Evolutionary conservation across 257 asterid genomes (phyloP), one percentile per base, ranked within the genome.

Genomic region (Solanum clarkiae): DNA sequence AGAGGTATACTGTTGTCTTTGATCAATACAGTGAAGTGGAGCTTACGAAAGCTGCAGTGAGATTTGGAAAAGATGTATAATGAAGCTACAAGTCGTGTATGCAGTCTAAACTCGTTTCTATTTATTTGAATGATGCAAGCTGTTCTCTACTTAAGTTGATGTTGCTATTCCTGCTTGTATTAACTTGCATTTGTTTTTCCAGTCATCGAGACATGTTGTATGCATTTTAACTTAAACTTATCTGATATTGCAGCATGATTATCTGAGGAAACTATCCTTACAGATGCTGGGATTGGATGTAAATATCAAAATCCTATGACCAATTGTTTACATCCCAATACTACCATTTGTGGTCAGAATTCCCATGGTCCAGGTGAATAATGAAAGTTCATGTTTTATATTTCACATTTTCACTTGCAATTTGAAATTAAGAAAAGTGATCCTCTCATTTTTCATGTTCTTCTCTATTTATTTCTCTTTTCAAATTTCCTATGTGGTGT

Each of bases 81-180:
- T 71, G 94, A 8, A 44, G 95, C 98, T 40, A 92, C 92, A 77
- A 93, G 92, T 87, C 95, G 90, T 94, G 98, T 91, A 87, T 81
- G 29, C 24, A 24, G 22, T 54, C 44, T 65, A 40, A 71, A 42
- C 80, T 11, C 8, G 1, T 62, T 62, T 71, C 17, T 71, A 5
- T 20, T 69, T 69, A 20, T 40, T 69, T 69, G 79, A 69, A 36
- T 69, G n/a, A 69, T 8, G 53, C 79, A 10, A 81, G 74, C 5
- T 65, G 44, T 26, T 65, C 29, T 62, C 18, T 17, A 53, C 18
- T 53, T 62, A 8, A 62, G 5, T 62, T 62, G 69, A 22, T 15
- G 17, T 20, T 62, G 36, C 11, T 69, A 69, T 36, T 65, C 29
- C 49, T 22, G 22, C 10, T 68, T 68, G 24, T 36, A 36, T 69